Conservation (phyloP, 495 filamentous ascomycete species). For the Xylaria curta region DNA sequence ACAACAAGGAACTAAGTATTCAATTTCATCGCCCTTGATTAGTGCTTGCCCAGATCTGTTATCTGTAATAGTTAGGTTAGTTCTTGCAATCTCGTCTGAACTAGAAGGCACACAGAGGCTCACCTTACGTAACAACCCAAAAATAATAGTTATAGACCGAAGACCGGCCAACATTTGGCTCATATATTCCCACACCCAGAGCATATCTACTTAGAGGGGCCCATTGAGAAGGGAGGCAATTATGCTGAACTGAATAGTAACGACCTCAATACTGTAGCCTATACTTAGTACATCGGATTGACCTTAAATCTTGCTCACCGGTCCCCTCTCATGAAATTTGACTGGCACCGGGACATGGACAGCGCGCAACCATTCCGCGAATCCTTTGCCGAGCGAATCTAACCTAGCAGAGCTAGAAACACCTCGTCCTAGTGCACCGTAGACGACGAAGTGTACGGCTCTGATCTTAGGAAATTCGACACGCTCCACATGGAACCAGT, state of each 20-base stretch:
- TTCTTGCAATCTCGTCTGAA: not conserved
- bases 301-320: conserved; percentile 20
- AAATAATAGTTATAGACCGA: not conserved
- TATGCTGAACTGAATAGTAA: conserved; percentile 31
- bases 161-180: not conserved
- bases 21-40: no score
- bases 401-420: conserved; percentile 56
- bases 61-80: no score
- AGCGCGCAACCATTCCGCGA: conserved; percentile 60
- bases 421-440: conserved; percentile 60
- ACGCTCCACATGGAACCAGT: conserved; percentile 51
- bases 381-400: conserved; percentile 64
- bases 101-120: not conserved
- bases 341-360: conserved; percentile 57
- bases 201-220: conserved; percentile 28
- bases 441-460: conserved; percentile 62
- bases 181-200: conserved; percentile 34
- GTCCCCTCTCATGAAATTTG: conserved; percentile 38
- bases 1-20: no score
- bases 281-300: not conserved
- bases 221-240: conserved; percentile 38
- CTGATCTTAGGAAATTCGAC: conserved; percentile 54
- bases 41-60: no score
- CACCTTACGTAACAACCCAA: not conserved
- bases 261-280: conserved; percentile 11